A percentile compares a stretch with the other conserved stretches of the same genome.
Evolutionary conservation across 2,329 filamentous ascomycete genomes (phyloP).

Genomic region (Colletotrichum tropicale): DNA sequence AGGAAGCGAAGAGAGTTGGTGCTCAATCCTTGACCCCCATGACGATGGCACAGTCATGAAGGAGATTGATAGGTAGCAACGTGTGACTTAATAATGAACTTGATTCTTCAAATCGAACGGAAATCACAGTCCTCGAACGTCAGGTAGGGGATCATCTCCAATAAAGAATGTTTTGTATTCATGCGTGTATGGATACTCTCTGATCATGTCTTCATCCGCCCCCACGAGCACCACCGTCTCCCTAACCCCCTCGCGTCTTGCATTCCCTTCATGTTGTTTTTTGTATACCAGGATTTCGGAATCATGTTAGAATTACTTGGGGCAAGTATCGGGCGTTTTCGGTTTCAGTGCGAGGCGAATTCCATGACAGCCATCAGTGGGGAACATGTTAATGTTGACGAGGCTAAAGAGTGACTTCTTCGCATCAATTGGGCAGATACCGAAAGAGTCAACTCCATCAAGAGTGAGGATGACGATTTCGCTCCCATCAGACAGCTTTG

Average conservation of each 20-base stretch:
- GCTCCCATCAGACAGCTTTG: accelerated
- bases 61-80: neutral
- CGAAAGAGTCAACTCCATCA: too few species aligned
- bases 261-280: accelerated
- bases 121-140: neutral
- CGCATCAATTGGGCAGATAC: too few species aligned
- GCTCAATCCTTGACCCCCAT: slow-evolving; percentile 25
- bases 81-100: accelerated
- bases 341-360: too few species aligned
- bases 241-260: accelerated
- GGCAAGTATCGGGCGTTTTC: neutral
- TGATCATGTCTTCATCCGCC: neutral
- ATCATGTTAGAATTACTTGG: accelerated
- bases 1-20: slow-evolving; percentile 53
- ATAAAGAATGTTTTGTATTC: neutral
- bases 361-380: too few species aligned
- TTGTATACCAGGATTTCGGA: accelerated
- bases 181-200: neutral
- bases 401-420: too few species aligned
- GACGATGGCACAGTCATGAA: neutral
- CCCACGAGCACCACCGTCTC: accelerated
- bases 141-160: accelerated
- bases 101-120: neutral
- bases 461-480: neutral
- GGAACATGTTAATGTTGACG: too few species aligned